Evolutionary conservation across 2,329 filamentous ascomycete genomes (phyloP).

Genomic region (Fusarium irregulare): DNA sequence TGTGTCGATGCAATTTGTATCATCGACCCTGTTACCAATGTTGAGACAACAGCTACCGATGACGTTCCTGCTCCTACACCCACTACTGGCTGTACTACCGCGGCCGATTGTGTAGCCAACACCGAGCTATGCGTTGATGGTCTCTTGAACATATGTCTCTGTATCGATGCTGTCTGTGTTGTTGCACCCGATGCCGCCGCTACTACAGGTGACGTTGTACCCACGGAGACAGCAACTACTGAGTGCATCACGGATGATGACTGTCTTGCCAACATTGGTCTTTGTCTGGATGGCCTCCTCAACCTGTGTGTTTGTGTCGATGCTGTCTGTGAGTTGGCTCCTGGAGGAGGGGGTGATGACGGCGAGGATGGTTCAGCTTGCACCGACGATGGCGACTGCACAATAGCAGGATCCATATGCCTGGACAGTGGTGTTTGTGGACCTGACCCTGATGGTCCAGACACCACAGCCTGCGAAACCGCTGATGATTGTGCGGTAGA

Average conservation of each 20-base stretch:
- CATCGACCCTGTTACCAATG: background rate
- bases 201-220: background rate
- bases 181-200: background rate
- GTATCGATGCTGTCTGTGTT: background rate
- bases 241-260: background rate
- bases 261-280: background rate
- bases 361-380: background rate
- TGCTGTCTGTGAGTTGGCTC: background rate
- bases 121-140: background rate
- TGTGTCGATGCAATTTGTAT: slow-evolving; percentile 6
- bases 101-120: background rate
- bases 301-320: slow-evolving; percentile 3
- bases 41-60: background rate
- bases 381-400: background rate
- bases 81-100: background rate
- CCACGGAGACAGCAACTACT: background rate
- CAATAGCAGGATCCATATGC: background rate
- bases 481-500: background rate
- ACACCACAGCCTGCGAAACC: background rate
- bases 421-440: background rate
- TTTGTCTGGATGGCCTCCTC: background rate
- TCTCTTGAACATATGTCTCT: background rate
- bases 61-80: background rate
- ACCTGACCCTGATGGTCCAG: background rate
- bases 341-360: background rate